Evolutionary conservation across 495 filamentous ascomycete genomes (phyloP), one percentile per base, ranked within the genome.

Genomic region (Jackrogersella minutella): DNA sequence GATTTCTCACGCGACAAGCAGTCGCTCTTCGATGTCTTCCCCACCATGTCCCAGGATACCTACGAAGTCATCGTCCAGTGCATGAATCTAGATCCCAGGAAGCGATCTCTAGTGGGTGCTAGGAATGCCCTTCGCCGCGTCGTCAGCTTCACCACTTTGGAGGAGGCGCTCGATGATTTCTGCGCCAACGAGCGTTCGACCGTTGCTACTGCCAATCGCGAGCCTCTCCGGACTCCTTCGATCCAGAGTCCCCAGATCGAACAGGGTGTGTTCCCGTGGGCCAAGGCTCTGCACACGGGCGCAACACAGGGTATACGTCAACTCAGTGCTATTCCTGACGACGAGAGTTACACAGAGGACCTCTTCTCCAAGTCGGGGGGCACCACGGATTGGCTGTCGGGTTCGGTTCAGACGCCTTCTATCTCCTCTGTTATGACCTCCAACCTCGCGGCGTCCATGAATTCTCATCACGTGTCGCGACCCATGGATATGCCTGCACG

Each of bases 1-100:
- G 95, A 99, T 75, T 99, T 94, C 76, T 90, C 90, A 58, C 86
- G 90, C 52, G 93, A 98, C 80, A 89, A 89, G 73, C 93, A 98
- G 77, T 95, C 92, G 9, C 86, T 99, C 24, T 98, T 98, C 79
- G 95, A 99, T 77, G 92, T 98, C 72, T 99, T 99, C 77, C 93
- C 95, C 24, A 96, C 92, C 76, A 94, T 99, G 93, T 97, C 94
- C 58, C 92, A 96, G 73, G 95, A 99, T 73, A 97, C 95, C 0
- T 99, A 90, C 73, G 92, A 96, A 76, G 92, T 98, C 64, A 85
- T 99, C 77, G 84, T 88, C 26, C 85, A 93, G 72, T 93, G 92
- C 70, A 82, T 99, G 83, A 89, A 91, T 64, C 80, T 98, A 67
- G 93, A 98, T 77, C 96, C 95, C 9, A 83, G 84, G 63, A 97